These are phyloP conservation scores for Isabelozyma rhagii DNA, from an alignment of 805 yeast species.

Conservation along the genomic window DNA sequence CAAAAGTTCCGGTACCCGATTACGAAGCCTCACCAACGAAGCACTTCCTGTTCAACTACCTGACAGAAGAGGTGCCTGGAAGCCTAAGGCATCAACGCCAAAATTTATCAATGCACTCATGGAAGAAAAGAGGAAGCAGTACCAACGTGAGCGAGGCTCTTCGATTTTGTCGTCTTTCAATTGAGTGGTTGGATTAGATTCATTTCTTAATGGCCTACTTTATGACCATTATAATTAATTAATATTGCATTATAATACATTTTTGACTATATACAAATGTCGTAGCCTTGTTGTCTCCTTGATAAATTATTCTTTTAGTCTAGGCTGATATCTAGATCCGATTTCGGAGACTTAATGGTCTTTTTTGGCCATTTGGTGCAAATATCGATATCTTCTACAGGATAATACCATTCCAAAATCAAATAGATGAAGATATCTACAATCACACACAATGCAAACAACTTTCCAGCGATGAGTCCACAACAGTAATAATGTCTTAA, in stretches of 20 bases:
- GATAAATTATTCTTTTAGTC: background rate
- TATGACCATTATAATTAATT: no score
- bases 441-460: slow-evolving; percentile 75
- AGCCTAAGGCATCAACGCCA: slow-evolving; percentile 9
- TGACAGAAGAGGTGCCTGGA: slow-evolving; percentile 7
- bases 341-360: background rate
- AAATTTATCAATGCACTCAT: slow-evolving; percentile 15
- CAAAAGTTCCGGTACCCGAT: slow-evolving; percentile 1
- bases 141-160: slow-evolving; percentile 1
- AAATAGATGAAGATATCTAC: slow-evolving; percentile 69
- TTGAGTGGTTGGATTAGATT: background rate
- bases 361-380: slow-evolving; percentile 76
- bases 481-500: slow-evolving; percentile 63
- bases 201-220: no score
- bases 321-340: background rate
- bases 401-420: slow-evolving; percentile 68
- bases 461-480: slow-evolving; percentile 82
- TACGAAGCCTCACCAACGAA: slow-evolving; percentile 8
- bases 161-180: background rate
- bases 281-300: background rate
- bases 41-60: slow-evolving; percentile 9
- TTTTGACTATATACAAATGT: no score
- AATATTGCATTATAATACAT: no score
- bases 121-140: slow-evolving; percentile 11
- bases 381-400: slow-evolving; percentile 64